Evolutionary conservation across 352 stramenopile genomes (phyloP), one percentile per base, ranked within the genome.

Genomic region (Phytophthora aleatoria): DNA sequence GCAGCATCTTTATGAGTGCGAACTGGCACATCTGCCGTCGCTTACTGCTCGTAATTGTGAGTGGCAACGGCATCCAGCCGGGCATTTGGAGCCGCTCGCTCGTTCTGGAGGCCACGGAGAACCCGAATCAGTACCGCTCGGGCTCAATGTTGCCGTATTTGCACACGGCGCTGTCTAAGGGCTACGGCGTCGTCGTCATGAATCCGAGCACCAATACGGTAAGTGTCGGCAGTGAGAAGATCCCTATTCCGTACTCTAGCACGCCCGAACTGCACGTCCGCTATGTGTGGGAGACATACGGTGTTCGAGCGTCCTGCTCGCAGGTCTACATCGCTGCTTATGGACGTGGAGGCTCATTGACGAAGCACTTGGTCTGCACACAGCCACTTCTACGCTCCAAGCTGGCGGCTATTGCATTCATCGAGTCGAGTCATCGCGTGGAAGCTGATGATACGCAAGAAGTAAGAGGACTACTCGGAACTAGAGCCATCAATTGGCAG

Each of bases 1-100:
- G 80, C 67, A 91, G 73, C 50, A 82, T 95, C 62, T 95, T 94
- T 62, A 73, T 95, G 65, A 92, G 83, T 53, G 81, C 83, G 16
- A 91, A 94, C 66, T 95, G 87, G 87, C 83, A 89, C 73, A 89
- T 91, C 42, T 91, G 82, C 53, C 64, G 81, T 9, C 83, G 83
- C 39, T 61, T 95, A 26, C 65, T 95, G 33, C 64, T 95, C 50
- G 77, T 95, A 16, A 86, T 95, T 49, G 82, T 91, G 33, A 90
- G 83, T 59, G 86, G 86, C 50, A 93, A 93, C 57, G 86, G 86
- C 58, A 93, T 95, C 67, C 86, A 93, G 54, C 86, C 86, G 3
- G 86, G 86, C 51, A 95, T 95, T 33, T 95, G 86, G 86, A 95
- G 86, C 57, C 84, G 86, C 44, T 91, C 79, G 49, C 79, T 94